Evolutionary conservation across 75 land plant species (phyloP), one percentile per base, ranked within the genome.

Genomic region (Isoetes taiwanensis): DNA sequence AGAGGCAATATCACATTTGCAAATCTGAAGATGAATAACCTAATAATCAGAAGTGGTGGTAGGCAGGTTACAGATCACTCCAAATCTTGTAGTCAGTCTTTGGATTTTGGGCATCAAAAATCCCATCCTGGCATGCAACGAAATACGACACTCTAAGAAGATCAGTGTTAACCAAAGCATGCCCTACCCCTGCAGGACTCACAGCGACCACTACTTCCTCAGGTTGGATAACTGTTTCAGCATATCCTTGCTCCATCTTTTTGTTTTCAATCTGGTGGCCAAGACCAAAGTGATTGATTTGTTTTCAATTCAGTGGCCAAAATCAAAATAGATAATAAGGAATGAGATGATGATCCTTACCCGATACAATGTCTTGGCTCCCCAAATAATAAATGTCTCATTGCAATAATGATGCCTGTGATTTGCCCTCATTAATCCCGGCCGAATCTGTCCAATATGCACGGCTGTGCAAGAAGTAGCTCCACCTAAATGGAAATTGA

Each of bases 301-400:
- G 11, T 37, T 14, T 37, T 14, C n/a, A n/a, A n/a, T n/a, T n/a
- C n/a, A n/a, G n/a, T n/a, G n/a, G n/a, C n/a, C n/a, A n/a, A n/a
- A n/a, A n/a, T 37, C 39, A 9, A 9, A 14, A 14, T 26, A 1
- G 28, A 11, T 19, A 21, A 41, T 20, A 11, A 21, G 10, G 2
- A 16, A 25, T 21, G 2, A 38, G 21, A 4, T 19, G 1, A 42
- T 23, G 26, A 64, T 21, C 24, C 56, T 32, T 72, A 82, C 82
- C 76, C 85, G 52, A 31, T 76, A 79, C 19, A 41, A 43, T 25
- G 85, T 82, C 35, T 53, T 64, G 5, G 85, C 82, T 6, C 85
- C 85, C 85, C 85, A 82, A 25, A 82, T 72, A 42, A 82, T 54
- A 42, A 82, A 79, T 4, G 85, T 82, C 66, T 82, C 85, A 54